Base-by-base conservation (phyloP, 2,329 filamentous ascomycete genomes). In the Talaromyces sp. region DNA sequence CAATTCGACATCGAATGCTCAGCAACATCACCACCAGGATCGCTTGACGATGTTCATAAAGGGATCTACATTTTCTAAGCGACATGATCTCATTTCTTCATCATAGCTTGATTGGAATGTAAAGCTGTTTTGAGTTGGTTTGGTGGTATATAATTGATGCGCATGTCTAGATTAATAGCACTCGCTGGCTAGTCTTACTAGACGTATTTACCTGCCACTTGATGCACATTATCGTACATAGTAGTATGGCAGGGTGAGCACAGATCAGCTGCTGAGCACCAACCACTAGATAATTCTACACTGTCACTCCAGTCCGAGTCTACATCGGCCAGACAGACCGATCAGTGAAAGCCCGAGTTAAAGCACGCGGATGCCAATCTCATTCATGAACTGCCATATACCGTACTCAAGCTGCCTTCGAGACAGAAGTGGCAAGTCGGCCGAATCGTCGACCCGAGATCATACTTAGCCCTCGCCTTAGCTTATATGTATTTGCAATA, bases 31-130 rank as follows among this genome's bases (percentile, higher is more conserved):
- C n/a, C 52, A 21, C 16, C 28, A 54, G 25, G n/a, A 54, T 35
- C 12, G 9, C 11, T 21, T 37, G 11, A 35, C 9, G 21, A 35
- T 25, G 11, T 21, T 39, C 52, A 54, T 16, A 21, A 25, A 25
- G 21, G 21, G 44, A 25, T 14, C 21, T 46, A 28, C 46, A 9
- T 4, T 31, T 28, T 28, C 6, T 50, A n/a, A 14, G 9, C 28
- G 46, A 50, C 7, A 40, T 57, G 35, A 57, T 57, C 54, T 57
- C 54, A 57, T 42, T 40, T n/a, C 21, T 42, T 42, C 33, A 57
- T 31, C 37, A 25, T 39, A 12, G 14, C 35, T 56, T 21, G 18
- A 23, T 4, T 2, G 37, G 31, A 1, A 5, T 12, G 25, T 11
- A 14, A 55, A 35, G 52, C 33, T 14, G 31, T 55, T 21, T 55